Evolutionary conservation across 768 basidiomycete genomes (phyloP).

Genomic region (Amanita jacksonii): DNA sequence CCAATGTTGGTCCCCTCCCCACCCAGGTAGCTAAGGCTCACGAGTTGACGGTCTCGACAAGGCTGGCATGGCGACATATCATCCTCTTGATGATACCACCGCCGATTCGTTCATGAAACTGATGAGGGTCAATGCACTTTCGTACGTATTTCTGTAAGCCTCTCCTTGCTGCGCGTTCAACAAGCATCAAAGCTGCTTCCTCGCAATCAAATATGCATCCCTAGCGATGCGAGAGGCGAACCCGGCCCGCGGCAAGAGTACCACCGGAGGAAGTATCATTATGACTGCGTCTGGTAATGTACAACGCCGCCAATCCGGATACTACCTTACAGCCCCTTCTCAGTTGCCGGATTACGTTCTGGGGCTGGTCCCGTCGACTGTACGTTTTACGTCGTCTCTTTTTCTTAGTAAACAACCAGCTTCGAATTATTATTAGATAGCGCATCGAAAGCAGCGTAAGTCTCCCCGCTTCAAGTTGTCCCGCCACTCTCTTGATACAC

Average conservation of each 20-base stretch:
- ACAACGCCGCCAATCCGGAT: not conserved
- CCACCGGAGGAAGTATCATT: slow-evolving; percentile 74
- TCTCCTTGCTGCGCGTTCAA: not conserved
- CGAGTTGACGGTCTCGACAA: slow-evolving; percentile 18
- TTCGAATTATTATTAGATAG: slow-evolving; percentile 48
- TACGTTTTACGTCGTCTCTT: slow-evolving; percentile 25
- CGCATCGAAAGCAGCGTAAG: slow-evolving; percentile 85
- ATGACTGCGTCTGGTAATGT: slow-evolving; percentile 75
- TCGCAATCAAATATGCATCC: slow-evolving; percentile 83
- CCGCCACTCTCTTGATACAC: not conserved
- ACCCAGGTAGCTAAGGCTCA: not conserved
- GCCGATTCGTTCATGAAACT: slow-evolving; percentile 62
- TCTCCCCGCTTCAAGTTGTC: not conserved
- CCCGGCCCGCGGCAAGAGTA: slow-evolving; percentile 55
- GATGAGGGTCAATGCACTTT: slow-evolving; percentile 66
- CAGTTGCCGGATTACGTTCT: slow-evolving; percentile 75
- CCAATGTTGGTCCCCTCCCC: slow-evolving; percentile 54
- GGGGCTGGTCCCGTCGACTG: slow-evolving; percentile 80
- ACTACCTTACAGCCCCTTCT: not conserved
- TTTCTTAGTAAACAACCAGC: not conserved
- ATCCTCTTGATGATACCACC: slow-evolving; percentile 42
- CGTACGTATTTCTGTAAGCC: slow-evolving; percentile 23
- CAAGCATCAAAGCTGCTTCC: slow-evolving; percentile 56
- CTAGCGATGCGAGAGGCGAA: slow-evolving; percentile 69
- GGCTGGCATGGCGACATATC: slow-evolving; percentile 54